Conservation (phyloP, 345 rosid species). For the Bretschneidera sinensis region DNA sequence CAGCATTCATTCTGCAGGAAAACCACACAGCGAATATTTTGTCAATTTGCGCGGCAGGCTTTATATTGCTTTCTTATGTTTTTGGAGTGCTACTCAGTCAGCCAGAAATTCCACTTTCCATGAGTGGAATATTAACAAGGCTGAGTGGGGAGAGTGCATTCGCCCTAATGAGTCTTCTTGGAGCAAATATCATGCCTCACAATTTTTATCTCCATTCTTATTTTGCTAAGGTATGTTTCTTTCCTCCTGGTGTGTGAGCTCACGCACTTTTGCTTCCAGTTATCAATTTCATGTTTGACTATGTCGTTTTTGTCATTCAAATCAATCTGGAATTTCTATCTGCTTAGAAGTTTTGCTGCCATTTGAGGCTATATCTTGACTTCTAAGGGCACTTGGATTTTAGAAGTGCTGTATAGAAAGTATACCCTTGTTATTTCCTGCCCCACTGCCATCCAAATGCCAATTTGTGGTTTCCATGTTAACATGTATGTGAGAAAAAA, state of each 20-base stretch:
- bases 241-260: neutral
- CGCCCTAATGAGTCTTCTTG: slow-evolving; percentile 93
- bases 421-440: neutral
- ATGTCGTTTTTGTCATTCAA: neutral
- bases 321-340: neutral
- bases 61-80: slow-evolving; percentile 53
- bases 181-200: slow-evolving; percentile 95
- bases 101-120: slow-evolving; percentile 64
- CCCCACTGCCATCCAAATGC: neutral
- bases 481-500: too few species aligned
- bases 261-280: neutral
- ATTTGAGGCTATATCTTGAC: too few species aligned
- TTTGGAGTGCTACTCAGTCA: slow-evolving; percentile 73
- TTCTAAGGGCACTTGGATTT: too few species aligned
- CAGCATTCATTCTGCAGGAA: slow-evolving; percentile 50
- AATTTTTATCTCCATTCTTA: slow-evolving; percentile 95
- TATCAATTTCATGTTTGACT: neutral
- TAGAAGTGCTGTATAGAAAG: too few species aligned
- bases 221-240: slow-evolving; percentile 57
- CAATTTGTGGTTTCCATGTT: neutral
- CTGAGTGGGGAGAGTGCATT: slow-evolving; percentile 73
- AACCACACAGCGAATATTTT: slow-evolving; percentile 49
- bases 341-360: neutral
- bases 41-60: slow-evolving; percentile 51
- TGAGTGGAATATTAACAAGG: slow-evolving; percentile 49